Base-by-base conservation (phyloP, 2,329 filamentous ascomycete species). In the Sporothrix phasma region DNA sequence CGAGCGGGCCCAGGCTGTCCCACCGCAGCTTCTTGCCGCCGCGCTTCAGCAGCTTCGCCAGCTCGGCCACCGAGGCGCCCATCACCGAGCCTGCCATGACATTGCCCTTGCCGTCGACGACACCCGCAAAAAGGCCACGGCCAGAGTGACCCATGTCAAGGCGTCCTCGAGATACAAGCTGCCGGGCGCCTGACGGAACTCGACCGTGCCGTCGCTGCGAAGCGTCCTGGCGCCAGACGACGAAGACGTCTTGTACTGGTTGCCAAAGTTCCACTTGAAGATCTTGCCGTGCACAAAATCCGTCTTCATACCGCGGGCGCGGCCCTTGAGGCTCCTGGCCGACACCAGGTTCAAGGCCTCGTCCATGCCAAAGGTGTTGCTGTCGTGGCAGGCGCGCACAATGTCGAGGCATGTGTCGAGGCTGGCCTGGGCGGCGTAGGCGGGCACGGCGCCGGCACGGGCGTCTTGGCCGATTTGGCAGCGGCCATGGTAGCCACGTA, bases 261-360 rank as follows among this genome's bases (percentile, higher is more conserved):
- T 70, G 0, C 72, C 69, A 61, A 76, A 73, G 59, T 76, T 72
- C 75, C 75, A 77, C 70, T 76, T 77, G 68, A 74, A 77, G 34
- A 75, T 72, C 62, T 76, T 76, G 13, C 75, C 75, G 47, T 74
- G 71, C 24, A 77, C 68, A 65, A 76, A 76, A 62, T 75, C 72
- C 43, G 69, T 65, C 53, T 69, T 71, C 64, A 69, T 69, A 11
- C 73, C 71, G 22, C 73, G 69, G 6, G 71, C 70, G 0, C 67
- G 68, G 24, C 74, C 75, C 56, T 72, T 73, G 1, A 71, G 69
- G 22, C 71, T 73, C 1, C 65, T 61, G 10, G 71, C 70, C 0
- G 74, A 69, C 58, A 73, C 71, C 10, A 74, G 67, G 49, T 74
- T 76, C 69, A 77, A 70, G 10, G 68, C 67, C 59, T 72, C 70